Evolutionary conservation across 129 eudicot genomes (phyloP), one percentile per base, ranked within the genome.

Genomic region (Flaveria brownii): DNA sequence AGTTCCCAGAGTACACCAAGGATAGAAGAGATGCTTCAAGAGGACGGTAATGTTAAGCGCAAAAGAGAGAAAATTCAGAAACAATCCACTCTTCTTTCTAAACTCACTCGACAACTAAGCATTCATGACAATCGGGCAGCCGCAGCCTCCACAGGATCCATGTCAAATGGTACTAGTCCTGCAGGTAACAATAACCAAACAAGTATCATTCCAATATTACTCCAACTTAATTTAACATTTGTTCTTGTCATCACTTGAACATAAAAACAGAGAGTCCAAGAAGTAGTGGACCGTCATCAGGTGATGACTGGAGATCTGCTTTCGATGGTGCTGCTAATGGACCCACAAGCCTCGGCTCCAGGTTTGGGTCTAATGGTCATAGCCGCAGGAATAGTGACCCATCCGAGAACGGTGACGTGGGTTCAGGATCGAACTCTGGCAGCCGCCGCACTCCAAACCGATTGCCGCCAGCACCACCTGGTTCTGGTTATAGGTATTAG

Each of bases 301-400:
- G 96, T 30, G 99, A 95, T 70, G 99, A 95, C 73, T 95, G 99
- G 99, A 89, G 99, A 87, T 81, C 94, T 76, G 99, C 99, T 46
- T 95, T 95, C 71, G 99, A 95, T 86, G 84, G 90, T 56, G 99
- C 99, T 84, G 94, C 97, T 2, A 95, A 95, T 59, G 99, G 99
- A 22, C 88, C 91, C 13, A 22, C 84, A 0, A 90, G n/a, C 47
- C 81, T 80, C 42, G 81, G 82, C 17, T 78, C 93, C 7, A 83
- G 95, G 83, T 66, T 62, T 47, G 88, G 87, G 46, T 89, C 93
- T 62, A 95, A 82, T 46, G 96, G 97, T 63, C 93, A 87, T 73
- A 94, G 89, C 78, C 94, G 98, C 9, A 82, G 97, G 68, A 63
- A 85, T 79, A 94, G 97, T 20, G 97, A 91, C 73, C 91, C 97